Evolutionary conservation across 164 flowering plant species (phyloP).

Genomic region (Chimonanthus praecox): DNA sequence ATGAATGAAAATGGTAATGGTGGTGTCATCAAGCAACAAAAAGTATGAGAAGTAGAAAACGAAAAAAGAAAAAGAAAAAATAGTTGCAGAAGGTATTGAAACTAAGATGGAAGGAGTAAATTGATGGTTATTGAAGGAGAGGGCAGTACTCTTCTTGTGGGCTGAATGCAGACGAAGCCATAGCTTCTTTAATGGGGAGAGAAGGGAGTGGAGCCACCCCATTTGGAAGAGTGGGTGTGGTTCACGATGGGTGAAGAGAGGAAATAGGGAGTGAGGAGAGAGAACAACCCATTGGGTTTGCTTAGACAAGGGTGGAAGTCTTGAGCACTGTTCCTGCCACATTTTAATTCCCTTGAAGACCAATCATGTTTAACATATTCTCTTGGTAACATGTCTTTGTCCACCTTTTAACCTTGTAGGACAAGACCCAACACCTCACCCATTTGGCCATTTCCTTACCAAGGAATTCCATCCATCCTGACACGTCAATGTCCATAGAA

Average conservation of each 20-base stretch:
- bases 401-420: constrained; percentile 21
- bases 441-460: not conserved
- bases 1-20: constrained; percentile 26
- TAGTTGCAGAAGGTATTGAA: not conserved
- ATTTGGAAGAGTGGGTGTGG: constrained; percentile 26
- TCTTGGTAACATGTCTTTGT: constrained; percentile 30
- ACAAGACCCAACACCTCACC: constrained; percentile 14
- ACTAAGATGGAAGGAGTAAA: not conserved
- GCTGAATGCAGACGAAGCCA: constrained; percentile 45
- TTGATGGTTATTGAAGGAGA: not conserved
- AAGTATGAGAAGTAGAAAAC: not conserved
- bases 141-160: constrained; percentile 28
- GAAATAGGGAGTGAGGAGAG: constrained; percentile 16
- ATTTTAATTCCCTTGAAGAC: constrained; percentile 20
- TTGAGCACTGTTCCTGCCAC: constrained; percentile 14
- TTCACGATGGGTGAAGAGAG: constrained; percentile 28
- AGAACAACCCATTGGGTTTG: constrained; percentile 9
- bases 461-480: not conserved
- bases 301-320: constrained; percentile 28
- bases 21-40: not conserved
- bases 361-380: constrained; percentile 17
- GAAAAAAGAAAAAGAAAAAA: not conserved
- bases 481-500: not conserved
- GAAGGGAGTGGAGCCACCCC: constrained; percentile 59
- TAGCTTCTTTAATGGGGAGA: constrained; percentile 61